phyloP scores from a whole-genome alignment of 2,329 filamentous ascomycete genomes.

The Pyrenophora tritici-repentis region DNA sequence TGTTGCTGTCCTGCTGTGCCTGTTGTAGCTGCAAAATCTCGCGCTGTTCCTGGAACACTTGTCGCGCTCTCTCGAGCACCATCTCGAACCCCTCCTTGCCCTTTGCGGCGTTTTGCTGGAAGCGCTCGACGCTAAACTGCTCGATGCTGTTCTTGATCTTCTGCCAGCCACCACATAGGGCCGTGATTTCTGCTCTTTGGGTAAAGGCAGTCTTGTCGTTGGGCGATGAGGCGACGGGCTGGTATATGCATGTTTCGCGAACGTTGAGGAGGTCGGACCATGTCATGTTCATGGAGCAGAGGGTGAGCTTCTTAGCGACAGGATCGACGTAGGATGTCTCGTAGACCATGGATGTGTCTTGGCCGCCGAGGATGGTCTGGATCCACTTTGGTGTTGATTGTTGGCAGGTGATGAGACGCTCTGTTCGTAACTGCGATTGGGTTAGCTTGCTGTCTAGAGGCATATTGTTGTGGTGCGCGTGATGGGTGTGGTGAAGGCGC shows the following conservation, averaged over 20 bases:
- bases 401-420: constrained; percentile 68
- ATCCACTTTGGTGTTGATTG: constrained; percentile 80
- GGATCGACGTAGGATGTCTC: constrained; percentile 96
- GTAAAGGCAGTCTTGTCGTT: constrained; percentile 74
- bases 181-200: constrained; percentile 91
- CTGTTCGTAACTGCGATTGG: constrained; percentile 65
- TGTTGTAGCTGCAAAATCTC: constrained; percentile 60
- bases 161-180: constrained; percentile 94
- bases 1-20: constrained; percentile 49
- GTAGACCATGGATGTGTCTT: constrained; percentile 85
- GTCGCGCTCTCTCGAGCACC: constrained; percentile 89
- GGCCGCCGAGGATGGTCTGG: constrained; percentile 75
- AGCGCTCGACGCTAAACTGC: constrained; percentile 84
- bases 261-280: constrained; percentile 89
- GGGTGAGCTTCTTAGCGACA: constrained; percentile 80
- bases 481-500: not conserved
- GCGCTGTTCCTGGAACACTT: constrained; percentile 88
- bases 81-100: constrained; percentile 94
- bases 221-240: constrained; percentile 59
- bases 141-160: constrained; percentile 96
- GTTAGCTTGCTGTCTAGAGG: constrained; percentile 14
- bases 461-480: too few species aligned
- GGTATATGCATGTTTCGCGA: constrained; percentile 89
- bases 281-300: constrained; percentile 95
- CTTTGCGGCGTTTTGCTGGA: constrained; percentile 87